Evolutionary conservation across 768 basidiomycete species (phyloP).

Genomic region (Suillus cothurnatus): DNA sequence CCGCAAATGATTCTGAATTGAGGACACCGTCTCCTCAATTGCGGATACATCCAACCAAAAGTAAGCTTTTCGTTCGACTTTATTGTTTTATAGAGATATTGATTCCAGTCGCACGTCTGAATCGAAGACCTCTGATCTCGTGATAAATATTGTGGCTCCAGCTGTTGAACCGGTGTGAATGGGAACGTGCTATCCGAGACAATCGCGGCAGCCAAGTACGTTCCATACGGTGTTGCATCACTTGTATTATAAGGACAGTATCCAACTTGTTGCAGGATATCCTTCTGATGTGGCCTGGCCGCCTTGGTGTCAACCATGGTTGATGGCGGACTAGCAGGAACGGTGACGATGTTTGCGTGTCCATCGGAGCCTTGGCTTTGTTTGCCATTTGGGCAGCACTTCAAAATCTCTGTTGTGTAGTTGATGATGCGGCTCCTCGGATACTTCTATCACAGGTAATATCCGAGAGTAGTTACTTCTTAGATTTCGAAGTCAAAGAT

Average conservation of each 20-base stretch:
- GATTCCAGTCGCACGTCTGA: not conserved
- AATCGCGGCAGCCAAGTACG: not conserved
- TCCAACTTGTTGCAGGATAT: not conserved
- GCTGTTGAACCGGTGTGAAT: not conserved
- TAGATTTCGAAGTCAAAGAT: not conserved
- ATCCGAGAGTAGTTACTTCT: not conserved
- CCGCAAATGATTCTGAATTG: too few relatives aligned
- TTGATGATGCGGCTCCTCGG: not conserved
- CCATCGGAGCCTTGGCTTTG: not conserved
- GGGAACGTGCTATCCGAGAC: not conserved
- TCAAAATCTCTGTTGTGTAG: not conserved
- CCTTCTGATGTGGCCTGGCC: not conserved
- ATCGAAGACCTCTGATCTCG: not conserved
- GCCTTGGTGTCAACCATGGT: not conserved
- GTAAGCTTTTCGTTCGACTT: not conserved
- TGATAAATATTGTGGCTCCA: not conserved
- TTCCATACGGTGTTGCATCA: not conserved
- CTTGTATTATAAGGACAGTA: not conserved
- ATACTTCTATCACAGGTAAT: not conserved
- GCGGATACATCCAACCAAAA: conserved; percentile 2
- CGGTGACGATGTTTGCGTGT: not conserved
- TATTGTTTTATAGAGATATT: not conserved
- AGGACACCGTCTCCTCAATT: not conserved
- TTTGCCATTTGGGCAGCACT: not conserved
- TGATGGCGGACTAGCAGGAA: not conserved